Percentiles rank a stretch among this genome's conserved stretches.
Conservation (phyloP, 106 monocot genomes). For the Vanilla planifolia region DNA sequence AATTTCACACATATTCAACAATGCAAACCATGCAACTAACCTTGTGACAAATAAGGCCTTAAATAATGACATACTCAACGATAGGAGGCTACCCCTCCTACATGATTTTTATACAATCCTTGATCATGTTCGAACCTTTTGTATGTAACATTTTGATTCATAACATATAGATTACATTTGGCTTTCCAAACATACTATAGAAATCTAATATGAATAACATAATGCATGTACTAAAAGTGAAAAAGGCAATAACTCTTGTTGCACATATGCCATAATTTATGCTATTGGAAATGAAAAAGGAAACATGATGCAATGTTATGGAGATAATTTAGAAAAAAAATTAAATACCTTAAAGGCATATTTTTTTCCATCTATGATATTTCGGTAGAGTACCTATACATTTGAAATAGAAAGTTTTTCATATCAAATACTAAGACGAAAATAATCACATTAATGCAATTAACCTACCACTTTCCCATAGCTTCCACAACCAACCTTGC, state of each 20-base stretch:
- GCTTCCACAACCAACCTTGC: conserved; percentile 80
- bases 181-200: no score
- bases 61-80: no score
- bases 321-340: neutral
- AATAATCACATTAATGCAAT: neutral
- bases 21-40: no score
- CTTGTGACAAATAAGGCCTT: no score
- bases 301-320: neutral
- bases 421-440: neutral
- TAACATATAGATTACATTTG: no score
- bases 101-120: no score
- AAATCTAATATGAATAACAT: no score
- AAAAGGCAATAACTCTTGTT: neutral
- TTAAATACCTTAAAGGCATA: conserved; percentile 73
- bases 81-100: no score
- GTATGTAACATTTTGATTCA: no score
- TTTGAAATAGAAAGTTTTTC: neutral
- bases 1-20: no score
- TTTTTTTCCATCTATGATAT: conserved; percentile 46
- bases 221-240: no score
- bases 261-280: neutral
- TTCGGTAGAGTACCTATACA: conserved; percentile 56
- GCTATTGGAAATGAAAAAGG: neutral
- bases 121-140: no score
- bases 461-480: conserved; percentile 94